A percentile compares a stretch with the other conserved stretches of the same genome.
Evolutionary conservation across 2,329 filamentous ascomycete genomes (phyloP).

Genomic region (Calonectria multiphialidica): DNA sequence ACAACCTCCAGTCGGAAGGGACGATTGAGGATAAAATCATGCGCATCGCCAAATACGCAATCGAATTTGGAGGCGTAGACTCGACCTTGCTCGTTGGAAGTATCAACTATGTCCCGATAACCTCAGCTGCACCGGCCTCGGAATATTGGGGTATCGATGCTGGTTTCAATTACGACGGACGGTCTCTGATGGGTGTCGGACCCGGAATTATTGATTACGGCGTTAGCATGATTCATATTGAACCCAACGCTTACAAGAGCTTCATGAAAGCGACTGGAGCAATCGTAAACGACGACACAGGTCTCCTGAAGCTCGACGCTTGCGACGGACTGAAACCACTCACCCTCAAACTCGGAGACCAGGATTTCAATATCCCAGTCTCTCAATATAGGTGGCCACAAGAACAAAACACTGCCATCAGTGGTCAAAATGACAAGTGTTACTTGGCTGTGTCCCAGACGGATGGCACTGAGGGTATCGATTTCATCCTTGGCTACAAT

Average conservation of each 20-base stretch:
- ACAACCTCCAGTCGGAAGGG: neutral
- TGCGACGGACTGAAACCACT: neutral
- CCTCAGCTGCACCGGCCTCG: neutral
- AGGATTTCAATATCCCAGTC: neutral
- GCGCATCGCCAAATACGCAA: neutral
- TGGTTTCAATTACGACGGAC: neutral
- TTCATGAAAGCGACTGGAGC: neutral
- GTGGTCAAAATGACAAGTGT: neutral
- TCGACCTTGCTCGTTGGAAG: neutral
- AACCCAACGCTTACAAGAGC: neutral
- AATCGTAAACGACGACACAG: rapidly evolving
- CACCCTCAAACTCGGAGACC: neutral
- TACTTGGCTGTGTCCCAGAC: neutral
- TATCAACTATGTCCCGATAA: neutral
- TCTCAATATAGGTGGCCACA: neutral
- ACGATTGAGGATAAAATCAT: neutral
- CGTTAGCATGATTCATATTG: rapidly evolving
- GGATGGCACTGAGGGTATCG: too few relatives aligned
- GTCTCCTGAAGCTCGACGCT: neutral
- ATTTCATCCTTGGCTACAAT: neutral
- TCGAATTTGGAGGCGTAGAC: neutral
- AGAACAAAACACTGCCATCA: neutral
- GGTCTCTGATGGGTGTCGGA: neutral
- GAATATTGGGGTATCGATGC: neutral
- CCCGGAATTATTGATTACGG: neutral